These are phyloP conservation scores for Esteya vermicola DNA, from an alignment of 2,329 filamentous ascomycete genomes.

Conservation along the genomic window DNA sequence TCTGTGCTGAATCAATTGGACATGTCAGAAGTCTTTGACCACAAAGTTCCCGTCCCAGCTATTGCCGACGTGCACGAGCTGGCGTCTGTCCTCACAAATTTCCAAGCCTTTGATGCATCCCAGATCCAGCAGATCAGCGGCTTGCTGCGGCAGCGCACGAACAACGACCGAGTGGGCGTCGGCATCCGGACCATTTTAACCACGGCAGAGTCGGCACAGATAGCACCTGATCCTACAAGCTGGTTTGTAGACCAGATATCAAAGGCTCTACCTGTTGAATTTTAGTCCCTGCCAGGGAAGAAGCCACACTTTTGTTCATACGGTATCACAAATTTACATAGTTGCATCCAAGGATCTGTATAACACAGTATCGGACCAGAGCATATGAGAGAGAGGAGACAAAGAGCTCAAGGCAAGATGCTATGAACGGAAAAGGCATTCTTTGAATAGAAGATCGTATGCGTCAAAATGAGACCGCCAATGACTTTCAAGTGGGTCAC, in stretches of 20 bases:
- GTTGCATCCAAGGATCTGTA: too few relatives aligned
- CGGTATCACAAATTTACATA: too few relatives aligned
- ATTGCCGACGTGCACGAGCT: conserved; percentile 32
- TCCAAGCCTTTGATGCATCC: conserved; percentile 45
- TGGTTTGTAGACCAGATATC: conserved; percentile 26
- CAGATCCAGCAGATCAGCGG: conserved; percentile 49
- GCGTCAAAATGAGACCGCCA: too few relatives aligned
- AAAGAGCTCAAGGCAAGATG: too few relatives aligned
- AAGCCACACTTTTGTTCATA: too few relatives aligned
- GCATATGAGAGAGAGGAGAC: too few relatives aligned
- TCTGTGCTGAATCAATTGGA: conserved; percentile 71
- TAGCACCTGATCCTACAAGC: conserved; percentile 12
- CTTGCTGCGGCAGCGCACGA: conserved; percentile 52
- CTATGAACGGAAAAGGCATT: too few relatives aligned
- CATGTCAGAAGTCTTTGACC: conserved; percentile 64
- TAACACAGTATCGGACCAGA: too few relatives aligned
- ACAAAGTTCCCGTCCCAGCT: conserved; percentile 69
- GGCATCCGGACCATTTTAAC: conserved; percentile 57
- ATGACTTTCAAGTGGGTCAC: too few relatives aligned
- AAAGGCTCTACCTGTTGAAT: conserved; percentile 11
- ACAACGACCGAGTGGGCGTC: conserved; percentile 54
- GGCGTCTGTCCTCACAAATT: conserved; percentile 51
- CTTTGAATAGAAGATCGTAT: too few relatives aligned
- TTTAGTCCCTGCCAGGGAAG: too few relatives aligned
- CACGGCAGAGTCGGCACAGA: conserved; percentile 28